Evolutionary conservation across 257 asterid genomes (phyloP), one percentile per base, ranked within the genome.

Genomic region (Capsicum chinense): DNA sequence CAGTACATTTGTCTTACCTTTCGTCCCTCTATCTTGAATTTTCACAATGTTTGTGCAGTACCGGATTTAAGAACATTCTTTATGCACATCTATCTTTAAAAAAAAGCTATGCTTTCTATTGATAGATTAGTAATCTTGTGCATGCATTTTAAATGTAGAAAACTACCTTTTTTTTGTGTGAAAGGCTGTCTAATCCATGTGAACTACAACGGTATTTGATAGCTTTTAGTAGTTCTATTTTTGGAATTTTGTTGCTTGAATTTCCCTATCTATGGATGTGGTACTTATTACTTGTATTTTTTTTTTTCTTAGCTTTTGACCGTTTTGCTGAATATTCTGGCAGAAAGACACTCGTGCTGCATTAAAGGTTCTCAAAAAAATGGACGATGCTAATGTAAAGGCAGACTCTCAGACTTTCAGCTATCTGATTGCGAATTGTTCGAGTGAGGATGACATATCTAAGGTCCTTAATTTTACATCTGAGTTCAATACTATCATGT

Each of bases 401-500:
- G 95, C 97, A 78, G 92, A 97, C 85, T 87, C 96, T 84, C 59
- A 85, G 58, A 97, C 98, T 84, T 97, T 92, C 91, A 87, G 97
- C 89, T 89, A 92, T 86, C 98, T 97, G 85, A 91, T 95, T 78
- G 16, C 42, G 83, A 93, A 88, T 90, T 88, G 95, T 87, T 88
- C 56, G 85, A 79, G 86, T 21, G 97, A 89, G 90, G 91, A 93
- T 85, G 93, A 91, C 87, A 89, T 97, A 80, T 82, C 74, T 79
- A 92, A 93, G 99, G 99, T 95, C 88, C 62, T 86, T 78, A 42
- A 50, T 33, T 78, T 78, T 78, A 26, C 64, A 54, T 52, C 60
- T 78, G 17, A 69, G 54, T 69, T 39, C 79, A 42, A 15, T 42
- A 69, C 33, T 69, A 14, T 54, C 52, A 39, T 68, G 33, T 68